These are phyloP conservation scores for Paracorniculantispora psalliotae DNA, from an alignment of 2,329 filamentous ascomycete species.

Conservation along the genomic window DNA sequence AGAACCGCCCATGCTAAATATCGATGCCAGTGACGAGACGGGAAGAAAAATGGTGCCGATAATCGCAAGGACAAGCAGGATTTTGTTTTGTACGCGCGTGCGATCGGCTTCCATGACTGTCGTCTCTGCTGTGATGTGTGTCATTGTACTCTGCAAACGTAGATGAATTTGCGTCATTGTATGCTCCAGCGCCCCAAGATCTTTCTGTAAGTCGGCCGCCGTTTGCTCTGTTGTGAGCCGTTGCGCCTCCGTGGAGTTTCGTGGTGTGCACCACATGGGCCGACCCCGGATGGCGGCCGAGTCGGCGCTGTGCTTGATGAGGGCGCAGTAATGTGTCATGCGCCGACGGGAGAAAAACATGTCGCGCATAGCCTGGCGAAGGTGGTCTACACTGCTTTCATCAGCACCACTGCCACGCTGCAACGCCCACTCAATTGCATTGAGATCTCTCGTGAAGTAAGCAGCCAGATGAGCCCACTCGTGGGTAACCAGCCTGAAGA, in stretches of 20 bases:
- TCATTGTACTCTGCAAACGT: slow-evolving; percentile 14
- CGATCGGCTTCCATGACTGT: slow-evolving; percentile 15
- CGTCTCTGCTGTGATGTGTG: slow-evolving; percentile 15
- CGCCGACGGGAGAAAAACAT: slow-evolving; percentile 14
- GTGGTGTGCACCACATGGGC: slow-evolving; percentile 7
- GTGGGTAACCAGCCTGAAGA: slow-evolving; percentile 5
- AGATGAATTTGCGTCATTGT: slow-evolving; percentile 10
- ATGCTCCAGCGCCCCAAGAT: slow-evolving; percentile 9
- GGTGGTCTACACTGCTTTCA: neutral
- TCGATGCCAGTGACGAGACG: slow-evolving; percentile 12
- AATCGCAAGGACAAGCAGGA: slow-evolving; percentile 12
- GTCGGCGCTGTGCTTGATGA: slow-evolving; percentile 2
- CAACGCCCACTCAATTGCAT: slow-evolving; percentile 15
- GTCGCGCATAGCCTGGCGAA: slow-evolving; percentile 13
- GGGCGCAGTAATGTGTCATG: slow-evolving; percentile 9
- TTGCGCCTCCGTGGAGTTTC: slow-evolving; percentile 2
- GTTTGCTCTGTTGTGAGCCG: neutral
- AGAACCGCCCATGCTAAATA: slow-evolving; percentile 15
- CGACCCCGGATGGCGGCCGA: slow-evolving; percentile 2
- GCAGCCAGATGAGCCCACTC: slow-evolving; percentile 13
- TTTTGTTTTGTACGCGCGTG: slow-evolving; percentile 15
- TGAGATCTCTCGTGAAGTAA: slow-evolving; percentile 15
- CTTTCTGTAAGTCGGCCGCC: neutral
- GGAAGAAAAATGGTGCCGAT: slow-evolving; percentile 14
- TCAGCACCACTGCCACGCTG: slow-evolving; percentile 11